Base-by-base conservation (phyloP, 257 asterid genomes). In the Solanum acaule region DNA sequence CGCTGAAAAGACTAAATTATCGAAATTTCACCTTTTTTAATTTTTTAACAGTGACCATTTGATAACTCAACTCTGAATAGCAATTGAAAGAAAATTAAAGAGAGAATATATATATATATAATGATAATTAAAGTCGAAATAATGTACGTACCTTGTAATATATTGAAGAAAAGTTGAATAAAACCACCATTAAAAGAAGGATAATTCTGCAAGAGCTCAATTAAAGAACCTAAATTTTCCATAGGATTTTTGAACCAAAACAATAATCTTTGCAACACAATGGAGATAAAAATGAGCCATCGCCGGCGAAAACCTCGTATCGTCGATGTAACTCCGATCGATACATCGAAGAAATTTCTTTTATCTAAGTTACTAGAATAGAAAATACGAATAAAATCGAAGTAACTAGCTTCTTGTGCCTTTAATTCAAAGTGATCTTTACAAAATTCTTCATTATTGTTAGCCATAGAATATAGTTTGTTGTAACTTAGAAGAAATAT, bases 281-380 rank as follows among this genome's bases (percentile, higher is more conserved):
- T 88, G 2, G 97, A 95, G 59, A 95, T 75, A 81, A 95, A 94
- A 15, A 95, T 56, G 56, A 94, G 91, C 98, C 96, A 95, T 89
- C 98, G 90, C 9, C 65, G 91, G 4, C 91, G 83, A 63, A 93
- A 89, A 56, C 91, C 86, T 81, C 86, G 5, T 40, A 86, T 40
- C 73, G n/a, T 83, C 22, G 59, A 89, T 15, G 37, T 82, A 13
- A 59, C 88, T 20, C 40, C 91, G 2, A 37, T 86, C 31, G 90
- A 61, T 22, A 70, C 16, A 38, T 92, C 89, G 37, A 88, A 88
- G 70, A 94, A 94, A 5, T 87, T 92, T 86, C 92, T 81, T 23
- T 78, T 90, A 25, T 88, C 92, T 11, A 95, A 85, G 12, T 90
- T 83, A 4, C 73, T 86, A 6, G 94, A 94, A 44, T 85, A 93